phyloP scores from a whole-genome alignment of 73 alveolate species.

The Paramecium caudatum region DNA sequence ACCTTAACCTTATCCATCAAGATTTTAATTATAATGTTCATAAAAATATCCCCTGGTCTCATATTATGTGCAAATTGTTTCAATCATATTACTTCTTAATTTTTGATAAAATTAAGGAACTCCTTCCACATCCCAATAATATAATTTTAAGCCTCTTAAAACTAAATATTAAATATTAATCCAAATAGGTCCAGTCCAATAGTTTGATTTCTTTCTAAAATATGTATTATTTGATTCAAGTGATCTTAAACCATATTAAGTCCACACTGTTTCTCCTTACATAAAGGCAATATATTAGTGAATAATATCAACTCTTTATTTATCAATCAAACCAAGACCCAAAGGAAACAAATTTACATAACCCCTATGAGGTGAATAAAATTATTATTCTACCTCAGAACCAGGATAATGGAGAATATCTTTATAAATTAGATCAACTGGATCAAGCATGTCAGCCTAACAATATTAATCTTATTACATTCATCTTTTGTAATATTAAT shows the following conservation, averaged over 20 bases:
- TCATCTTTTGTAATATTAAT: not conserved
- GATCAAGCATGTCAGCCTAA: slow-evolving; percentile 43
- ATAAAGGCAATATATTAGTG: slow-evolving; percentile 64
- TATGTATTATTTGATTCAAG: slow-evolving; percentile 88
- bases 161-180: slow-evolving; percentile 90
- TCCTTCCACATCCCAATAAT: slow-evolving; percentile 82
- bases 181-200: slow-evolving; percentile 99
- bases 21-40: slow-evolving; percentile 88
- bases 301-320: slow-evolving; percentile 75
- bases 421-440: slow-evolving; percentile 14
- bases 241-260: slow-evolving; percentile 92
- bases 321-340: slow-evolving; percentile 86
- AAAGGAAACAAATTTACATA: slow-evolving; percentile 95
- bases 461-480: not conserved
- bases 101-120: slow-evolving; percentile 80
- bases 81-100: slow-evolving; percentile 85
- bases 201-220: slow-evolving; percentile 91
- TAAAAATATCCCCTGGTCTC: slow-evolving; percentile 85
- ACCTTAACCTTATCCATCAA: slow-evolving; percentile 87
- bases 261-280: slow-evolving; percentile 81
- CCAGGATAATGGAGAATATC: slow-evolving; percentile 31
- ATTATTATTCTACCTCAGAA: slow-evolving; percentile 67
- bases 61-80: slow-evolving; percentile 87
- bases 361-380: slow-evolving; percentile 95
- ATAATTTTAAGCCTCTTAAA: slow-evolving; percentile 87